Percentiles rank a stretch among this genome's conserved stretches.
These are phyloP conservation scores for Fusarium longipes DNA, from an alignment of 2,329 filamentous ascomycete species.

Conservation along the genomic window DNA sequence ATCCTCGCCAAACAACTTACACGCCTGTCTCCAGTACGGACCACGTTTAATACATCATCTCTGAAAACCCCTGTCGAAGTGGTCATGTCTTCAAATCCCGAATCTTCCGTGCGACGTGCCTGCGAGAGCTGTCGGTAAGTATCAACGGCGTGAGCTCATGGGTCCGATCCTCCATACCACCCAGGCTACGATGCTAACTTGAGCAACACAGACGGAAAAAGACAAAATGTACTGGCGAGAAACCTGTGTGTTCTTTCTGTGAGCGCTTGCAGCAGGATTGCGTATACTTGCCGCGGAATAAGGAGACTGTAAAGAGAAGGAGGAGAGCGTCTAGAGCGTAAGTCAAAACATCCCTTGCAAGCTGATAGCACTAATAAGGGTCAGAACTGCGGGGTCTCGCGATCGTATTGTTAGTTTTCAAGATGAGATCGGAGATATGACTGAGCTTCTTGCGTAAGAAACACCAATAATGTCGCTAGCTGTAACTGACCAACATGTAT, in stretches of 20 bases:
- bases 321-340: constrained; percentile 25
- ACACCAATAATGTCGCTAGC: rapidly evolving
- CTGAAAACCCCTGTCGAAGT: background rate
- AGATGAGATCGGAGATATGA: constrained; percentile 8
- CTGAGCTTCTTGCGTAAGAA: constrained; percentile 19
- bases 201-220: constrained; percentile 31
- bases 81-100: constrained; percentile 16
- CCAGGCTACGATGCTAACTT: background rate
- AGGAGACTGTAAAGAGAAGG: constrained; percentile 22
- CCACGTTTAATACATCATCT: background rate
- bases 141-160: background rate
- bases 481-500: background rate
- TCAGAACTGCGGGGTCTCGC: background rate
- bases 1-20: background rate
- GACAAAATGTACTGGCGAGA: constrained; percentile 40
- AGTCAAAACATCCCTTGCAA: background rate
- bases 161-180: background rate
- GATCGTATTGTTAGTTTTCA: constrained; percentile 7
- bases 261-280: constrained; percentile 31
- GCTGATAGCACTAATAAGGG: background rate
- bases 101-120: constrained; percentile 24
- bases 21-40: background rate
- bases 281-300: constrained; percentile 29
- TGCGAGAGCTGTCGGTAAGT: constrained; percentile 36
- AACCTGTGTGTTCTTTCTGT: constrained; percentile 38